These are phyloP conservation scores for Silene vulgaris DNA, from an alignment of 179 eudicot species.

Conservation along the genomic window DNA sequence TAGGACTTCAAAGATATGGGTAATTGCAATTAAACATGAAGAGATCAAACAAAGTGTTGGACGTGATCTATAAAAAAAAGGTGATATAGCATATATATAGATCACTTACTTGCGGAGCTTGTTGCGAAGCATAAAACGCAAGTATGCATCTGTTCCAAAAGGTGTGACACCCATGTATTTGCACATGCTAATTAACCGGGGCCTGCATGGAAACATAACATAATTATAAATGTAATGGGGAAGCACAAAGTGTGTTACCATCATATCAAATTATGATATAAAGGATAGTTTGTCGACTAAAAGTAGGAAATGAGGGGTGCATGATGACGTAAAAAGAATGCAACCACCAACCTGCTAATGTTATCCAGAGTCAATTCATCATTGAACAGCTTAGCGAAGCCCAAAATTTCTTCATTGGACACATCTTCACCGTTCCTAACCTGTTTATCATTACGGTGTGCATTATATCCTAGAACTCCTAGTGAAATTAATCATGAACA, in stretches of 20 bases:
- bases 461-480: neutral
- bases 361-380: constrained; percentile 88
- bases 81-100: neutral
- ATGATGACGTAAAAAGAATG: neutral
- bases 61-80: neutral
- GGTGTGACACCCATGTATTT: constrained; percentile 89
- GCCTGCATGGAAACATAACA: constrained; percentile 37
- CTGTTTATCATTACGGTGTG: constrained; percentile 34
- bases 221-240: neutral
- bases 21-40: neutral
- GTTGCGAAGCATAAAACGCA: constrained; percentile 85
- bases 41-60: neutral
- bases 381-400: constrained; percentile 87
- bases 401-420: constrained; percentile 73
- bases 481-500: neutral
- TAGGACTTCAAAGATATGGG: neutral
- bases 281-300: neutral
- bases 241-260: neutral
- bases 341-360: constrained; percentile 64
- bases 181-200: constrained; percentile 92
- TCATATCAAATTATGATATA: neutral
- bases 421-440: constrained; percentile 76
- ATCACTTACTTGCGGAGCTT: constrained; percentile 60
- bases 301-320: neutral
- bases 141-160: constrained; percentile 76